Base-by-base conservation (phyloP, 176 grass and related monocot species). In the Aegilops longissima region DNA sequence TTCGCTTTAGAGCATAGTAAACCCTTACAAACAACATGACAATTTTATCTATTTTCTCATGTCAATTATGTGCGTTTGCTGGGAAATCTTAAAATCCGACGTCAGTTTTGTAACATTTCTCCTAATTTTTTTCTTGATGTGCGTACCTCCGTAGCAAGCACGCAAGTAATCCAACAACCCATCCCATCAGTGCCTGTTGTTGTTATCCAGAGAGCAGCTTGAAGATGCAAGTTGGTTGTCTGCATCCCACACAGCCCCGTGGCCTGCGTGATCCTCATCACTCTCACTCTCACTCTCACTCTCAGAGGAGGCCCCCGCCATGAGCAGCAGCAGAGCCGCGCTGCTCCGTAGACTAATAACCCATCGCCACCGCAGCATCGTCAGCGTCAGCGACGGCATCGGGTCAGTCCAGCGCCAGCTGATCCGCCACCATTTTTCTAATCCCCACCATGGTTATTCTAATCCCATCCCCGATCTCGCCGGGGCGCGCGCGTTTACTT, bases 261-360 rank as follows among this genome's bases (percentile, higher is more conserved):
- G 54, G 6, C 54, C 18, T 21, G 6, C 54, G 54, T 58, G 54
- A 58, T 58, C 54, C 54, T 58, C 58, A 24, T 27, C 25, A 27
- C 62, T 65, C 5, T 30, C 23, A 11, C 25, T 13, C 64, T 2
- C 21, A 8, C 25, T 13, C 64, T 2, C 21, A 8, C 77, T 5
- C 56, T 29, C 45, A 20, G 44, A 3, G 27, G 9, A 10, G 21
- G 1, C 52, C 52, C 52, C 18, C 54, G 25, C 35, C 89, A 84
- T 87, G 89, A 84, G 84, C 66, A 69, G 18, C 54, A 20, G 18
- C 54, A 8, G 70, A 84, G 75, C 66, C 44, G 4, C 21, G 3
- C 66, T 21, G 25, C 6, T 90, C 80, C 85, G 67, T 5, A 74
- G 85, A 83, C 27, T 91, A 61, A 0, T 7, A 5, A 8, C 3